Base-by-base conservation (phyloP, 805 yeast genomes). In the Hanseniaspora taiwanica region DNA sequence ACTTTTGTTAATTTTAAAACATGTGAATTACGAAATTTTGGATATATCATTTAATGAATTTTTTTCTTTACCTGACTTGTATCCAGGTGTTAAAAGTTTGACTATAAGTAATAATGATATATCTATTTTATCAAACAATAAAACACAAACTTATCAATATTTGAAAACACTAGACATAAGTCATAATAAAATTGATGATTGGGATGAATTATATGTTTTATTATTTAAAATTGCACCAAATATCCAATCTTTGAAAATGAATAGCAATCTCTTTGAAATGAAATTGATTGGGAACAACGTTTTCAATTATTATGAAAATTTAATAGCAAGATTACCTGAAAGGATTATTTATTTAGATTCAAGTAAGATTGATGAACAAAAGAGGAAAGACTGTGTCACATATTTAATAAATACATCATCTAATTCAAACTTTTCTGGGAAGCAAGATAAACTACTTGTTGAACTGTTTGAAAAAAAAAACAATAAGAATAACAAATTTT, bases 101-200 rank as follows among this genome's bases (percentile, higher is more conserved):
- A 79, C 81, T 50, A 37, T 83, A 7, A 56, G 81, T 13, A 45
- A 63, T 43, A 81, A 81, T 49, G 27, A 46, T 0, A 61, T 83
- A 1, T 20, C 44, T 0, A 27, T 50, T 0, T 80, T 57, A 18
- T 52, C 81, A 3, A 83, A 77, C 42, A n/a, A 35, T 0, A 37
- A 79, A 2, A 47, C 53, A 3, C 35, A 37, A 0, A 21, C 47
- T 6, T 67, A 73, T 33, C 72, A 77, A 0, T 48, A 56, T 7
- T 51, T 83, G 6, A 38, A 42, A 2, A 62, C 68, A 1, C 52
- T 84, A 1, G 62, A 73, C 37, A 59, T 81, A 13, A 64, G 64
- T 40, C 63, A 58, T 4, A 81, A 80, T 43, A 80, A 84, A 6
- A 51, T 55, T 25, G 50, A 46, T 10, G 55, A 53, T 18, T 55